phyloP scores from a whole-genome alignment of 306 rosid species.

The Ochetophila trinervis region DNA sequence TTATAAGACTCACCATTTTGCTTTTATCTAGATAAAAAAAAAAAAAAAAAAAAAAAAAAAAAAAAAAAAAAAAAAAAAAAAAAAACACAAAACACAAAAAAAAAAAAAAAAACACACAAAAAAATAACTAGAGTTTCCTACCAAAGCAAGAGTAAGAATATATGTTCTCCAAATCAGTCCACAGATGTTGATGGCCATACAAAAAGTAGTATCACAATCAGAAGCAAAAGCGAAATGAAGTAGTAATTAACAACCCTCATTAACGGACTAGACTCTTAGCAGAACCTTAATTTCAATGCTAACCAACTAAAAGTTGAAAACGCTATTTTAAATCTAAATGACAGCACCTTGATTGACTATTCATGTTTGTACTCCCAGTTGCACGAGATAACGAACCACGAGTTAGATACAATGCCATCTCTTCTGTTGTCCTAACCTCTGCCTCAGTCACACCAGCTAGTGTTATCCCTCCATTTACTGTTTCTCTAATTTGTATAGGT shows the following conservation, averaged over 20 bases:
- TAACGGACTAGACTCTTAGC: too few relatives aligned
- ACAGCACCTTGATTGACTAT: slow-evolving; percentile 81
- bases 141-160: not conserved
- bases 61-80: too few relatives aligned
- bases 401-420: slow-evolving; percentile 68
- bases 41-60: too few relatives aligned
- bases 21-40: not conserved
- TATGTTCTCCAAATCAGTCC: too few relatives aligned
- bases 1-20: not conserved
- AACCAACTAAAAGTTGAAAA: not conserved
- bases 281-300: too few relatives aligned
- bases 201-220: too few relatives aligned
- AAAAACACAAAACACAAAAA: too few relatives aligned
- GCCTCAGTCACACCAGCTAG: slow-evolving; percentile 87
- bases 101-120: too few relatives aligned
- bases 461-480: slow-evolving; percentile 79
- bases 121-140: too few relatives aligned
- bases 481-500: slow-evolving; percentile 90
- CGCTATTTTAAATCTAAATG: not conserved
- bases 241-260: too few relatives aligned
- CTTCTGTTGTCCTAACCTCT: slow-evolving; percentile 72
- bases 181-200: too few relatives aligned
- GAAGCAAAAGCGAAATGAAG: too few relatives aligned
- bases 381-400: slow-evolving; percentile 79
- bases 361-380: slow-evolving; percentile 92